Evolutionary conservation across 305 asterid species (phyloP).

Genomic region (Rubia balearica): DNA sequence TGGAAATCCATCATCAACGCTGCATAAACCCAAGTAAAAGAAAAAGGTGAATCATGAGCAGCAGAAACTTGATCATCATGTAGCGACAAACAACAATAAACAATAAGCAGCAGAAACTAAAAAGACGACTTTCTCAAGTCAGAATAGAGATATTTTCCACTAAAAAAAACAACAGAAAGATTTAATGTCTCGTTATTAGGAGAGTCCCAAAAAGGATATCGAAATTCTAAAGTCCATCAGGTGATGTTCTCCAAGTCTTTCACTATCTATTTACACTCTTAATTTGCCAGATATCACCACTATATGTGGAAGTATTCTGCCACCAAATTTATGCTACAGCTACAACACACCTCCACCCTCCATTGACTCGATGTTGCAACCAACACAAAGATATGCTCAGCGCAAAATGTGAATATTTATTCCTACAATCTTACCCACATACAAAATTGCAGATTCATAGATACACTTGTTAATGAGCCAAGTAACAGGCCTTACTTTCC

Average conservation of each 20-base stretch:
- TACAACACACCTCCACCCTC: not conserved
- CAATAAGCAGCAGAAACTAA: not conserved
- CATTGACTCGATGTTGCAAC: not conserved
- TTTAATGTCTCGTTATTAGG: not conserved
- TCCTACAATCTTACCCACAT: not conserved
- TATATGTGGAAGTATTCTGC: not conserved
- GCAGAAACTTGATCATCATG: constrained; percentile 1
- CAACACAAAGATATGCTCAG: not conserved
- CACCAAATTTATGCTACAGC: not conserved
- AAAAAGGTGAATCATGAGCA: constrained; percentile 12
- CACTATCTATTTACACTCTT: too few species aligned
- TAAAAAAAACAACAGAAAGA: not conserved
- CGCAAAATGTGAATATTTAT: not conserved
- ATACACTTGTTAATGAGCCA: not conserved
- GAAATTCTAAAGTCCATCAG: not conserved
- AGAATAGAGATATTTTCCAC: not conserved
- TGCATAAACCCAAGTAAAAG: constrained; percentile 18
- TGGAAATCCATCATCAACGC: constrained; percentile 79
- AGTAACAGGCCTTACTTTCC: constrained; percentile 34
- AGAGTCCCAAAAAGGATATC: too few species aligned
- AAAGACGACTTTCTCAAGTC: not conserved
- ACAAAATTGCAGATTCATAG: not conserved
- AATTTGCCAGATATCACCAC: not conserved
- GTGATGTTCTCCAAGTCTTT: not conserved
- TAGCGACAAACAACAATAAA: not conserved